phyloP scores from a whole-genome alignment of 164 flowering plant genomes.

The Kingdonia uniflora region DNA sequence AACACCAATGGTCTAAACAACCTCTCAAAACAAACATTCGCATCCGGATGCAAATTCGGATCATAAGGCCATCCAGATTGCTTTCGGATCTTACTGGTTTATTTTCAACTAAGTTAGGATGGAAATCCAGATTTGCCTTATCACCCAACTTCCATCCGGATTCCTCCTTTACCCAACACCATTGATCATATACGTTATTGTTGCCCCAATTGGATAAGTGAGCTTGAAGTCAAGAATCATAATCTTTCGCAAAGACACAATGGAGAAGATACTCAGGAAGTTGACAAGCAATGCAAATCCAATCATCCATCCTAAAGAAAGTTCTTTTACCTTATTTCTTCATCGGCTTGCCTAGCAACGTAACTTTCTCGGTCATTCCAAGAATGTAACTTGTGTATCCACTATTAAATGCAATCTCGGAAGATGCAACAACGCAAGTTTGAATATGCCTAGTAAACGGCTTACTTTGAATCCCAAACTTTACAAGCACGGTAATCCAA shows the following conservation, averaged over 20 bases:
- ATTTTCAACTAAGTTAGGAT: no score
- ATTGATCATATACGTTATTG: constrained; percentile 59
- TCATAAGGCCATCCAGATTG: no score
- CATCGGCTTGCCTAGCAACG: constrained; percentile 26
- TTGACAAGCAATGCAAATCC: constrained; percentile 43
- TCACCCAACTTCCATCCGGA: no score
- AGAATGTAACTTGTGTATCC: constrained; percentile 47
- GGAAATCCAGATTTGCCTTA: no score
- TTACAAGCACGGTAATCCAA: constrained; percentile 2
- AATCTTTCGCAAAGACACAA: constrained; percentile 51
- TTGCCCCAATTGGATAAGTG: constrained; percentile 61
- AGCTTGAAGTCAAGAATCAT: constrained; percentile 57
- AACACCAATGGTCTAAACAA: no score
- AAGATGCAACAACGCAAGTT: constrained; percentile 16
- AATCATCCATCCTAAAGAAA: constrained; percentile 40
- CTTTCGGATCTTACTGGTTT: no score
- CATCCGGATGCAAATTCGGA: no score
- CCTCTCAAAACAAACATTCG: no score
- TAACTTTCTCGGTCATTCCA: constrained; percentile 35
- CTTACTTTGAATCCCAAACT: constrained; percentile 7
- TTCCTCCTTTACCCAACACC: no score
- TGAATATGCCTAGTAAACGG: constrained; percentile 22
- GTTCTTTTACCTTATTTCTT: constrained; percentile 24
- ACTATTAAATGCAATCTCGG: constrained; percentile 19
- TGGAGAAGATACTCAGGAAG: constrained; percentile 52